phyloP scores from a whole-genome alignment of 805 yeast species.

The Suhomyces sp. region DNA sequence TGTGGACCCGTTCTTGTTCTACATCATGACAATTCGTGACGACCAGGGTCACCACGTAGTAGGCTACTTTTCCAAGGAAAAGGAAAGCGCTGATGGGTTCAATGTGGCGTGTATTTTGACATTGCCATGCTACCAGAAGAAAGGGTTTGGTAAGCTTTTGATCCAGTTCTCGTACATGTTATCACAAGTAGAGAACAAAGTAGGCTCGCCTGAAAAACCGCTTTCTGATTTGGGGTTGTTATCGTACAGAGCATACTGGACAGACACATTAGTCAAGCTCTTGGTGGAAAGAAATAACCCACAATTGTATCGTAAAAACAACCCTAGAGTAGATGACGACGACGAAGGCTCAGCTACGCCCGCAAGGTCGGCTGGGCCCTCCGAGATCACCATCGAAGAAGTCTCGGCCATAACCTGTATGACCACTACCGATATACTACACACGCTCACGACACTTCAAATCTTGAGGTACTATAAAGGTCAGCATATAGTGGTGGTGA shows the following conservation, averaged over 20 bases:
- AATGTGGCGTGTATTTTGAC: constrained; percentile 97
- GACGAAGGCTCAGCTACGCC: constrained; percentile 18
- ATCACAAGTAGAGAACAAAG: constrained; percentile 81
- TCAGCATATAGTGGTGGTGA: constrained; percentile 83
- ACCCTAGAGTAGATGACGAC: constrained; percentile 19
- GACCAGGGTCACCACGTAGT: constrained; percentile 92
- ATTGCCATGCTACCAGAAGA: constrained; percentile 92
- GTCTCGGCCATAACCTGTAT: constrained; percentile 81
- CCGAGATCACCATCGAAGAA: constrained; percentile 83
- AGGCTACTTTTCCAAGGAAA: constrained; percentile 95
- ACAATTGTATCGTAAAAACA: constrained; percentile 34
- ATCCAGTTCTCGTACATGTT: constrained; percentile 93
- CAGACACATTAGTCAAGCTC: constrained; percentile 77
- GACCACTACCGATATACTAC: constrained; percentile 95
- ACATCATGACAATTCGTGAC: constrained; percentile 90
- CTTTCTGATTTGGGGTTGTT: constrained; percentile 89
- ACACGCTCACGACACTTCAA: constrained; percentile 87
- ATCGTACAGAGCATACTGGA: constrained; percentile 95
- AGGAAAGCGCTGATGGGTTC: constrained; percentile 91
- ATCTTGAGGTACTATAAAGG: constrained; percentile 92
- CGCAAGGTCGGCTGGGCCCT: constrained; percentile 11
- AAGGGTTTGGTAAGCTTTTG: constrained; percentile 87
- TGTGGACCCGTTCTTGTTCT: constrained; percentile 95
- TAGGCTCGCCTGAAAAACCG: constrained; percentile 98
- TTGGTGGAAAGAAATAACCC: constrained; percentile 57